Percentiles rank a stretch among this genome's conserved stretches.
These are phyloP conservation scores for Zychaea mexicana DNA, from an alignment of 371 early-diverging fungal species.

Conservation along the genomic window DNA sequence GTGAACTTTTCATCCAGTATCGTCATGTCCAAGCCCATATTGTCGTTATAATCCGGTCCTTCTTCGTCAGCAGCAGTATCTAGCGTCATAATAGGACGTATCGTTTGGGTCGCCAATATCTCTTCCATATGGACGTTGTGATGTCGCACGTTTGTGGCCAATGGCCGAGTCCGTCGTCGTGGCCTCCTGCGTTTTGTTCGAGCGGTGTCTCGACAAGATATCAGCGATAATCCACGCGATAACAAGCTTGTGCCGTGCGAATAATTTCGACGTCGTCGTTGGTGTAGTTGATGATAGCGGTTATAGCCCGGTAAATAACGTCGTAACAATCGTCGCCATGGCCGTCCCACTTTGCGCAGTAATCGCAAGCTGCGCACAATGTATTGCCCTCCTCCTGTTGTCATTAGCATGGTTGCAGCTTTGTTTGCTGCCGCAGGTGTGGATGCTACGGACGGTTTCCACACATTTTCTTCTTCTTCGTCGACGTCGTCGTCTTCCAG, in stretches of 20 bases:
- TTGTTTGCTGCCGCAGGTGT: background rate
- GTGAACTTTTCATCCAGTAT: constrained; percentile 26
- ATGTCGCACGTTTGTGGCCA: background rate
- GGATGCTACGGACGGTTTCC: background rate
- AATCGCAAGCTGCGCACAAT: constrained; percentile 1
- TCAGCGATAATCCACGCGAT: background rate
- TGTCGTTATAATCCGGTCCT: constrained; percentile 31
- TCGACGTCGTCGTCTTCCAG: background rate
- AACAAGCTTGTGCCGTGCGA: background rate
- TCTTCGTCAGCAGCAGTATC: constrained; percentile 8
- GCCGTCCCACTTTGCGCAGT: constrained; percentile 1
- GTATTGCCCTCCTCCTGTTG: background rate
- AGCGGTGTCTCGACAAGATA: background rate
- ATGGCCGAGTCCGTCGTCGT: background rate
- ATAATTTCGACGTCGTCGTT: background rate
- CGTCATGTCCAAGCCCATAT: constrained; percentile 41
- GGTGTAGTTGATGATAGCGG: constrained; percentile 13
- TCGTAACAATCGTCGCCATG: constrained; percentile 8
- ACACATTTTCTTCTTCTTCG: background rate
- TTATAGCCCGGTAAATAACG: constrained; percentile 9
- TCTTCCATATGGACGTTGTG: constrained; percentile 32
- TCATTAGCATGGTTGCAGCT: background rate
- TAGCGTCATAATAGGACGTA: constrained; percentile 27
- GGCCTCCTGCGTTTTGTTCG: constrained; percentile 1
- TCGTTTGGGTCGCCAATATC: constrained; percentile 41